A percentile compares a stretch with the other conserved stretches of the same genome.
Evolutionary conservation across 495 filamentous ascomycete species (phyloP).

Genomic region (Xylaria longipes): DNA sequence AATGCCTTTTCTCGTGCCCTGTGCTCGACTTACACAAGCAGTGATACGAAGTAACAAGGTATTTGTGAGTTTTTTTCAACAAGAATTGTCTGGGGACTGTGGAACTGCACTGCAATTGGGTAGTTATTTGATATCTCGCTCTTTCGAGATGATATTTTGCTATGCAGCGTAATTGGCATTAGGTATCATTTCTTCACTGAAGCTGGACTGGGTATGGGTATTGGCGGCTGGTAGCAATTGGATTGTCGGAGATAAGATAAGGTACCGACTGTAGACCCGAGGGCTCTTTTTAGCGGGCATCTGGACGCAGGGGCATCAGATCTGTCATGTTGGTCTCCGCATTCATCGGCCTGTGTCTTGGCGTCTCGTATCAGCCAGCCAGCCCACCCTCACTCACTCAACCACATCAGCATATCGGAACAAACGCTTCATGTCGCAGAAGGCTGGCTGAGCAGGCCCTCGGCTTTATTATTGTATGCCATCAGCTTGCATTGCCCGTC

Average conservation of each 20-base stretch:
- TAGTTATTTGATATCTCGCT: too few relatives aligned
- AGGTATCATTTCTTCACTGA: neutral
- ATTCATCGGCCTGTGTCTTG: neutral
- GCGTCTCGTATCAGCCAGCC: neutral
- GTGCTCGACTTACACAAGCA: neutral
- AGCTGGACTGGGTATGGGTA: neutral
- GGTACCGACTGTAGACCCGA: neutral
- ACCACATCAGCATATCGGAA: neutral
- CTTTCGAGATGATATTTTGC: neutral
- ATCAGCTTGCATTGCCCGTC: neutral
- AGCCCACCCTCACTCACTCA: too few relatives aligned
- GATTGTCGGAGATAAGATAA: conserved; percentile 5
- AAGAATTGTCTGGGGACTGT: neutral
- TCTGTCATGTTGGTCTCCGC: neutral
- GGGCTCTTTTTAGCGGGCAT: neutral
- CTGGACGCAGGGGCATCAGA: neutral
- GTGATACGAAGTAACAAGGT: neutral
- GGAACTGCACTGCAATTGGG: too few relatives aligned
- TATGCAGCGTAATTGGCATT: neutral
- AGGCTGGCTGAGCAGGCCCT: conserved; percentile 17
- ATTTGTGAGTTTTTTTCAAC: neutral
- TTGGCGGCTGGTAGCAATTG: neutral
- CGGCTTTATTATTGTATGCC: neutral
- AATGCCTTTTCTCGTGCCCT: neutral
- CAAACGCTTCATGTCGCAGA: neutral